Percentiles rank a stretch among this genome's conserved stretches.
Conservation (phyloP, 306 rosid genomes). For the Datisca glomerata region DNA sequence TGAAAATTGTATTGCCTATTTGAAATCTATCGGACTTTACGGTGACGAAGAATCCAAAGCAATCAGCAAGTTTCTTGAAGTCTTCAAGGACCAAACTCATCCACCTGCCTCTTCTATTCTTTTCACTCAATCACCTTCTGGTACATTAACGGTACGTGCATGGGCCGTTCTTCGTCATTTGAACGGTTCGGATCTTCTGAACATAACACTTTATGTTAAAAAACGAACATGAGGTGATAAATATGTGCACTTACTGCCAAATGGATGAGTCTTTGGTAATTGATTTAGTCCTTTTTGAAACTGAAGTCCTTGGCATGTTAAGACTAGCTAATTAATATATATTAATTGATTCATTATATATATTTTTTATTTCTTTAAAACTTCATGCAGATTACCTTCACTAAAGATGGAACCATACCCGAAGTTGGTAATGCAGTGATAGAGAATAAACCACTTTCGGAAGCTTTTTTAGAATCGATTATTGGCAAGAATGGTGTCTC, state of each 20-base stretch:
- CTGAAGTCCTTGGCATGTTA: too few relatives aligned
- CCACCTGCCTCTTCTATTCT: slow-evolving; percentile 56
- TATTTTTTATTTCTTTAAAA: background rate
- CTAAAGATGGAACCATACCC: slow-evolving; percentile 45
- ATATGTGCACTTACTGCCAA: too few relatives aligned
- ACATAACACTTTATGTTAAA: too few relatives aligned
- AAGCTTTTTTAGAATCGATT: slow-evolving; percentile 58
- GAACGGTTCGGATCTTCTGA: too few relatives aligned
- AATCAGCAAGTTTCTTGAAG: slow-evolving; percentile 29
- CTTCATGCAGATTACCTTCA: slow-evolving; percentile 67
- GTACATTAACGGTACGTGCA: slow-evolving; percentile 53
- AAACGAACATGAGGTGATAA: too few relatives aligned
- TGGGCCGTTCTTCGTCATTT: too few relatives aligned
- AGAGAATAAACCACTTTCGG: slow-evolving; percentile 46
- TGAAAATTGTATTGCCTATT: slow-evolving; percentile 43
- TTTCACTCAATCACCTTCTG: slow-evolving; percentile 43
- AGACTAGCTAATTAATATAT: too few relatives aligned
- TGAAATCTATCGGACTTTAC: slow-evolving; percentile 61
- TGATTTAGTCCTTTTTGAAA: too few relatives aligned
- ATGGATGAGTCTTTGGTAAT: too few relatives aligned
- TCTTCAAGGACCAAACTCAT: slow-evolving; percentile 37
- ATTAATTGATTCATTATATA: too few relatives aligned
- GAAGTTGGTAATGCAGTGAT: slow-evolving; percentile 22
- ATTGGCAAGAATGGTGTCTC: slow-evolving; percentile 65
- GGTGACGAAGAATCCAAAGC: slow-evolving; percentile 56